phyloP scores from a whole-genome alignment of 2,329 filamentous ascomycete species.

The Trichoderma sp. region DNA sequence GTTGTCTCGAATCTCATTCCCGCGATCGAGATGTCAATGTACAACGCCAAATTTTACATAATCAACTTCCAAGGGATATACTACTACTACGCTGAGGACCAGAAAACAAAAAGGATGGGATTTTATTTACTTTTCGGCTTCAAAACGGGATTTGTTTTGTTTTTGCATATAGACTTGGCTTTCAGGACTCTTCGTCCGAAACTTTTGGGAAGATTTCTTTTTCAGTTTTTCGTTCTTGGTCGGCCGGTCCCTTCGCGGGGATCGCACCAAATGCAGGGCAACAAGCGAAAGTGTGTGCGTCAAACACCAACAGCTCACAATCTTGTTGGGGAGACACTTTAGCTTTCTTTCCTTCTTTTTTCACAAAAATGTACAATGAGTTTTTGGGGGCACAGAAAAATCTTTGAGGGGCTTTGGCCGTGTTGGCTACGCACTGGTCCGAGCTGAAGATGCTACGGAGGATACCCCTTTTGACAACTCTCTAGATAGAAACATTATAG shows the following conservation, averaged over 20 bases:
- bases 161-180: constrained; percentile 26
- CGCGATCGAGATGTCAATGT: constrained; percentile 3
- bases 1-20: constrained; percentile 23
- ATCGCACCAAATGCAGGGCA: background rate
- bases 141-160: background rate
- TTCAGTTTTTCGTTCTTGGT: constrained; percentile 21
- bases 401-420: constrained; percentile 27
- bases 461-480: constrained; percentile 25
- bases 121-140: background rate
- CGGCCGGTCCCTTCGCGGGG: constrained; percentile 18
- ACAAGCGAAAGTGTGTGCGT: background rate
- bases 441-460: constrained; percentile 37
- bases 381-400: constrained; percentile 16
- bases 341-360: background rate
- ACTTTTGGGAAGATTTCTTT: constrained; percentile 18
- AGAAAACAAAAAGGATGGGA: constrained; percentile 13
- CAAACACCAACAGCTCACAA: background rate
- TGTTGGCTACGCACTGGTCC: constrained; percentile 31
- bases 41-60: background rate
- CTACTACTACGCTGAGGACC: constrained; percentile 22
- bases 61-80: constrained; percentile 23
- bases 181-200: constrained; percentile 20
- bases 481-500: constrained; percentile 20
- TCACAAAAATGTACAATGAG: constrained; percentile 15
- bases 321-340: constrained; percentile 13